Evolutionary conservation across 129 eudicot species (phyloP), one percentile per base, ranked within the genome.

Genomic region (Calendula officinalis): DNA sequence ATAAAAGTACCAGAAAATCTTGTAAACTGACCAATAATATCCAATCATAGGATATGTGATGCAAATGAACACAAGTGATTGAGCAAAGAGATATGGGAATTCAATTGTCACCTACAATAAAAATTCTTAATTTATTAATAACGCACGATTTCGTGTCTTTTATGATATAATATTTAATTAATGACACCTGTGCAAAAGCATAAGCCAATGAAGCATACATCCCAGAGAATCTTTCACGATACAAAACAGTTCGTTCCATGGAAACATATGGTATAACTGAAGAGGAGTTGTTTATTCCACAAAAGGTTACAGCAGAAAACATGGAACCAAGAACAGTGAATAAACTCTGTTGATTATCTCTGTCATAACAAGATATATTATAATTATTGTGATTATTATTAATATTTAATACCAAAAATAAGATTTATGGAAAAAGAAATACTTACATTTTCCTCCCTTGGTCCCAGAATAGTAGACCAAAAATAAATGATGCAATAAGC

Each of bases 391-490:
- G n/a, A n/a, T n/a, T n/a, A n/a, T n/a, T n/a, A n/a, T n/a, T n/a
- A n/a, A n/a, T n/a, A n/a, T n/a, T n/a, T n/a, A n/a, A n/a, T n/a
- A n/a, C n/a, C n/a, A n/a, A n/a, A n/a, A n/a, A n/a, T n/a, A n/a
- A n/a, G 35, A 60, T 43, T 16, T 41, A 40, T 27, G 32, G 41
- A 6, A 42, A 7, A 44, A 11, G 13, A 44, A 7, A 14, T 42
- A 56, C 78, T 72, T 73, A 78, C 79, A 72, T 78, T 39, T 73
- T 62, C 43, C 35, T 67, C 50, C 83, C 83, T 56, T 72, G 79
- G 41, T 42, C 64, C 83, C 83, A 78, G 17, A 72, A 78, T 37
- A 78, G 68, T 5, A 62, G n/a, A 36, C 83, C 83, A 1, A 78
- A 67, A 45, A 78, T 35, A 36, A 62, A 69, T 2, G 79, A 67